Conservation (phyloP, 2,329 filamentous ascomycete genomes). For the Aureobasidium subglaciale region DNA sequence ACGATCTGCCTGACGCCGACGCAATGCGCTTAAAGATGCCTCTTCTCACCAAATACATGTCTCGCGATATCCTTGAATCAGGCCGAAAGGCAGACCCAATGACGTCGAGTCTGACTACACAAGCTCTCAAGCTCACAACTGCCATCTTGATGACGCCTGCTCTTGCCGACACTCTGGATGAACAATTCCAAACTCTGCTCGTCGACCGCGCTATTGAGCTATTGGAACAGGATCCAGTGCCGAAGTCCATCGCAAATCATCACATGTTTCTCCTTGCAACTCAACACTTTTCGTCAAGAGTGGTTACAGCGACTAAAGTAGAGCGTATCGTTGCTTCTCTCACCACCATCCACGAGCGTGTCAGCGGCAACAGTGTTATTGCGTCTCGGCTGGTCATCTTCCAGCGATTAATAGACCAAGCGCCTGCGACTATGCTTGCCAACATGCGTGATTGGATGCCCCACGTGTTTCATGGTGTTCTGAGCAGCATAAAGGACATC, state of each 20-base stretch:
- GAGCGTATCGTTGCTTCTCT: conserved; percentile 64
- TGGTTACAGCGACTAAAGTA: conserved; percentile 66
- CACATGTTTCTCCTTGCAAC: conserved; percentile 74
- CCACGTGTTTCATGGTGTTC: conserved; percentile 73
- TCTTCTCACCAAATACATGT: conserved; percentile 72
- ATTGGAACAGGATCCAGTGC: conserved; percentile 59
- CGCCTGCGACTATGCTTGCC: conserved; percentile 60
- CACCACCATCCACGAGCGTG: conserved; percentile 62
- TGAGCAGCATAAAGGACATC: conserved; percentile 71
- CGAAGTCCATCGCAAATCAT: conserved; percentile 72
- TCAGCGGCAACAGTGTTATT: conserved; percentile 74
- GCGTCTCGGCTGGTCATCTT: conserved; percentile 74
- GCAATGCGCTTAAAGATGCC: conserved; percentile 69
- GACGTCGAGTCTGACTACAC: conserved; percentile 66
- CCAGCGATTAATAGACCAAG: conserved; percentile 66
- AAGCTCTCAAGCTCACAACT: conserved; percentile 69
- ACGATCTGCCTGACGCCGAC: conserved; percentile 68
- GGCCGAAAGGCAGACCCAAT: conserved; percentile 37
- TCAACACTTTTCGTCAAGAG: conserved; percentile 68
- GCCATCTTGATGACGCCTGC: conserved; percentile 68
- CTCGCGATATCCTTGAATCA: conserved; percentile 63
- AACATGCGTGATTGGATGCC: conserved; percentile 71
- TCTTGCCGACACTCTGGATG: conserved; percentile 62
- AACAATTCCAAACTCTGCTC: conserved; percentile 73
- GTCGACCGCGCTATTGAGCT: conserved; percentile 72